phyloP scores from a whole-genome alignment of 495 filamentous ascomycete genomes.

The Aspergillus indologenus region DNA sequence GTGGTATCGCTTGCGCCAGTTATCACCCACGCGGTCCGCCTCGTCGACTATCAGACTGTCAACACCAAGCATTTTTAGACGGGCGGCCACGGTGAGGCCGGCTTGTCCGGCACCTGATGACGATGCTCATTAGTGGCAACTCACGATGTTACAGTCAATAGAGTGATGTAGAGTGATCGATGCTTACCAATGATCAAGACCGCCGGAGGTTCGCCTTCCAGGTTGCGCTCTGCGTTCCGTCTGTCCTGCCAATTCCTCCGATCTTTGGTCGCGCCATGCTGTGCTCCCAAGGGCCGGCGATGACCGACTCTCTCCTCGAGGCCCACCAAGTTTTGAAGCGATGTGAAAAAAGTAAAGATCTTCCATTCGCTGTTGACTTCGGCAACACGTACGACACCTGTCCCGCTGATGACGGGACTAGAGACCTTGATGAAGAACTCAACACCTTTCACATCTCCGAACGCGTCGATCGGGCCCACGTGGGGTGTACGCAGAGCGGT shows the following conservation, averaged over 20 bases:
- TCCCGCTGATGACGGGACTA: slow-evolving; percentile 49
- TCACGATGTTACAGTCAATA: too few relatives aligned
- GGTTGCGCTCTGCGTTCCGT: slow-evolving; percentile 52
- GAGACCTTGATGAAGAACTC: slow-evolving; percentile 48
- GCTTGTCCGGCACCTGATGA: slow-evolving; percentile 46
- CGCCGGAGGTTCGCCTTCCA: slow-evolving; percentile 51
- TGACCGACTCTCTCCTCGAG: slow-evolving; percentile 43
- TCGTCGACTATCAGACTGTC: slow-evolving; percentile 63
- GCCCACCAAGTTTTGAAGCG: slow-evolving; percentile 46
- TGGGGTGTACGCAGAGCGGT: slow-evolving; percentile 45
- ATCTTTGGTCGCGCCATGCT: slow-evolving; percentile 48
- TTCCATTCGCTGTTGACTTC: slow-evolving; percentile 54
- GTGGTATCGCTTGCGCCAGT: slow-evolving; percentile 68
- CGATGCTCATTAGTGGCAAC: not conserved
- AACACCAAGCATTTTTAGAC: slow-evolving; percentile 69
- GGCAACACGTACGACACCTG: slow-evolving; percentile 54
- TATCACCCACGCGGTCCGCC: slow-evolving; percentile 67
- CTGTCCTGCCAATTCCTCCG: slow-evolving; percentile 66
- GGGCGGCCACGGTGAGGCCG: slow-evolving; percentile 60
- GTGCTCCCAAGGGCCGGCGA: slow-evolving; percentile 43
- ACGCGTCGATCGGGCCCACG: slow-evolving; percentile 45
- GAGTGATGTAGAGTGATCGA: too few relatives aligned
- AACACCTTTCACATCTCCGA: slow-evolving; percentile 51
- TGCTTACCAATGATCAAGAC: slow-evolving; percentile 67
- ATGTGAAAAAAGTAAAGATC: slow-evolving; percentile 62